phyloP scores from a whole-genome alignment of 2,329 filamentous ascomycete genomes.

The Albifimbria verrucaria region DNA sequence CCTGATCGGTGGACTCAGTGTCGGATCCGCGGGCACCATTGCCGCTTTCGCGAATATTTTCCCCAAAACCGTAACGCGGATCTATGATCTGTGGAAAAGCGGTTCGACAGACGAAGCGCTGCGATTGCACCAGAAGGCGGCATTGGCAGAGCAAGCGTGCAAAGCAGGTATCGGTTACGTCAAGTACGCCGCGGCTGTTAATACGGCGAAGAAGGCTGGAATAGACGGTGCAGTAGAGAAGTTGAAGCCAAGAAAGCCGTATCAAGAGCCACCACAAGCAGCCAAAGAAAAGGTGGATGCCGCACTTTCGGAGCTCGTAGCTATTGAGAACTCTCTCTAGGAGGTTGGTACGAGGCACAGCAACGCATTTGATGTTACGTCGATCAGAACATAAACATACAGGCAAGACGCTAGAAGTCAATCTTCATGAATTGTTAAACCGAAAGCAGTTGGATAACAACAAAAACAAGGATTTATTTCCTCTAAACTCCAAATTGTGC shows the following conservation, averaged over 20 bases:
- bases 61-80: constrained; percentile 51
- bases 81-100: constrained; percentile 59
- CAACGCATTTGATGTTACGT: too few relatives aligned
- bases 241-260: constrained; percentile 59
- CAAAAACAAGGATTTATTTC: too few relatives aligned
- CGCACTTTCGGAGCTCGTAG: constrained; percentile 39
- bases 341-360: too few relatives aligned
- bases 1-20: constrained; percentile 56
- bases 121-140: constrained; percentile 57
- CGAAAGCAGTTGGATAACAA: too few relatives aligned
- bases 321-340: constrained; percentile 30
- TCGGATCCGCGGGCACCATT: constrained; percentile 58
- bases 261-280: constrained; percentile 44
- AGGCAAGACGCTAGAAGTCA: too few relatives aligned
- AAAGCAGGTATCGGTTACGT: constrained; percentile 65
- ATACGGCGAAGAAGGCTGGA: constrained; percentile 55
- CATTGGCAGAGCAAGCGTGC: constrained; percentile 62
- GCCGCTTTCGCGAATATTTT: constrained; percentile 62
- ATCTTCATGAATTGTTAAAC: too few relatives aligned
- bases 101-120: constrained; percentile 58
- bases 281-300: constrained; percentile 37
- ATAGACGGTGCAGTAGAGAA: constrained; percentile 57
- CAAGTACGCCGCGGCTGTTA: constrained; percentile 65
- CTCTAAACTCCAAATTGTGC: too few relatives aligned
- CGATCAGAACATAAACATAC: too few relatives aligned